Base-by-base conservation (phyloP, 192 early-diverging fungal genomes). In the Podila epigama region DNA sequence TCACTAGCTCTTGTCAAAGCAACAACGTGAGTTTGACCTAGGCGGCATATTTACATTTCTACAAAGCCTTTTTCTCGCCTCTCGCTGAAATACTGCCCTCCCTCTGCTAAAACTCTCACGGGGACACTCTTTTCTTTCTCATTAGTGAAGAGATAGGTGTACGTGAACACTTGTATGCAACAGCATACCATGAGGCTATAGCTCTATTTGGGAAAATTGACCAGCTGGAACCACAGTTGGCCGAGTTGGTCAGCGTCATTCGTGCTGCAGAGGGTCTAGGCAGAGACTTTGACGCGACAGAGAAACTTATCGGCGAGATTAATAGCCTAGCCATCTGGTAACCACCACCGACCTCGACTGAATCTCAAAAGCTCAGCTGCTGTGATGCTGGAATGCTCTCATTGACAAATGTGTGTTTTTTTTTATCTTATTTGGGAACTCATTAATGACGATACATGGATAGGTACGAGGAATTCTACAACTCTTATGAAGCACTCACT, bases 391-490 rank as follows among this genome's bases (percentile, higher is more conserved):
- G 44, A 22, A 16, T 48, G 2, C 5, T 22, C 44, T 48, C 6
- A 15, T 9, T 3, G 56, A 18, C 20, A 33, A 31, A 60, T 25
- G 6, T 4, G 2, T 29, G 50, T 42, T 13, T 0, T 10, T 29
- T 40, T 51, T n/a, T 32, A 3, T 41, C 25, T 9, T 12, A 18
- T 51, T 63, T 18, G 29, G n/a, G 39, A 48, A n/a, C n/a, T n/a
- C n/a, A n/a, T n/a, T n/a, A n/a, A n/a, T n/a, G n/a, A n/a, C n/a
- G n/a, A n/a, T n/a, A n/a, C 16, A 54, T 22, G 29, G 4, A 48
- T 48, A 80, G 79, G 79, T 80, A 80, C 36, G 79, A 80, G 41
- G 69, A 80, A 35, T 80, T 80, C 50, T 55, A 70, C 55, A 72
- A 66, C 29, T 70, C 79, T 12, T 80, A 80, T 27, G 79, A 58